Evolutionary conservation across 345 rosid species (phyloP), one percentile per base, ranked within the genome.

Genomic region (Populus pruinosa): DNA sequence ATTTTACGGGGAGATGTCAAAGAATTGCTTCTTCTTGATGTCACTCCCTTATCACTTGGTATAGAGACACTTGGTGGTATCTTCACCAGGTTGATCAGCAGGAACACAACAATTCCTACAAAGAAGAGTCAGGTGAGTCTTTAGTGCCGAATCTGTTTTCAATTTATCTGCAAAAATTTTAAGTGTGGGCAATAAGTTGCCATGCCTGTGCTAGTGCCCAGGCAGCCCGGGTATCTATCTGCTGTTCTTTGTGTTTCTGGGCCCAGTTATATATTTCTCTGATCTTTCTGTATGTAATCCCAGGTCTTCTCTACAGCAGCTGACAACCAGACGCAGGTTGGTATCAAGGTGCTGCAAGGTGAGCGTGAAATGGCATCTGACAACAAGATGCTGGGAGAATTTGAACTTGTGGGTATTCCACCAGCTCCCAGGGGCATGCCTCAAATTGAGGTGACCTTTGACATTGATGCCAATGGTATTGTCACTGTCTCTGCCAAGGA

Each of bases 401-500:
- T 81, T 59, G 80, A 81, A 38, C 78, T 81, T 11, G 53, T 69
- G 25, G 84, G 78, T 13, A 69, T 81, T 38, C 84, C 84, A 35
- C 84, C 84, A 21, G 84, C 84, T 5, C 84, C 80, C 16, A 62
- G 78, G 31, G 81, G 84, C 29, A 21, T 68, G 75, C 84, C 81
- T 49, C 81, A 83, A 67, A 83, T 83, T 39, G 85, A 83, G 65
- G 85, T 83, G 18, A 76, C 85, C 13, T 83, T 83, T 27, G 86
- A 83, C 13, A 83, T 83, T 43, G 86, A 83, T 70, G 86, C 86
- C 47, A 83, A 83, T 65, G 86, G 86, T 29, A 83, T 83, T 17
- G 86, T 83, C 53, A 83, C 83, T n/a, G 86, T 83, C 36, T 80
- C 83, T 5, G 86, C 86, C 35, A 83, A 77, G 83, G 86, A 83